Evolutionary conservation across 768 basidiomycete species (phyloP).

Genomic region (Panellus pusillus): DNA sequence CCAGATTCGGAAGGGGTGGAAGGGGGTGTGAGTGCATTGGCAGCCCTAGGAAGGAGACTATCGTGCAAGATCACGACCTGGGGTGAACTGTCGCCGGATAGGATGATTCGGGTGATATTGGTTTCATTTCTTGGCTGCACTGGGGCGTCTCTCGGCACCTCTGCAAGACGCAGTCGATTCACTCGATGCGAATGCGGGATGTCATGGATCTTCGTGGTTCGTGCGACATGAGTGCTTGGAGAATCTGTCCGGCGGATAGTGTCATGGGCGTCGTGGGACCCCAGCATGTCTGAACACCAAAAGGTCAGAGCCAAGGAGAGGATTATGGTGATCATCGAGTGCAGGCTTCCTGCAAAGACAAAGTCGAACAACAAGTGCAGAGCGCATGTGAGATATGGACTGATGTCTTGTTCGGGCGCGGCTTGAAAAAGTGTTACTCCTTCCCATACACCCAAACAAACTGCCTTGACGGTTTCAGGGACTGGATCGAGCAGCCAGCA

Average conservation of each 20-base stretch:
- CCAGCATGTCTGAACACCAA: constrained; percentile 12
- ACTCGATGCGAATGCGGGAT: not conserved
- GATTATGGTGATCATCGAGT: constrained; percentile 9
- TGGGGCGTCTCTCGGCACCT: too few relatives aligned
- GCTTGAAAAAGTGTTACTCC: constrained; percentile 41
- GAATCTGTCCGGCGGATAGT: not conserved
- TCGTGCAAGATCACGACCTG: not conserved
- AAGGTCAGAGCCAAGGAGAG: constrained; percentile 11
- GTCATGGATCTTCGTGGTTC: not conserved
- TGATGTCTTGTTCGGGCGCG: constrained; percentile 27
- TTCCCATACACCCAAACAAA: constrained; percentile 46
- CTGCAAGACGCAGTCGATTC: not conserved
- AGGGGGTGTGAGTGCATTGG: constrained; percentile 3
- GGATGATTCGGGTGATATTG: not conserved
- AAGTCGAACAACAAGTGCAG: constrained; percentile 45
- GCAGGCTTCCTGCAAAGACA: constrained; percentile 34
- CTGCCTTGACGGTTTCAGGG: constrained; percentile 25
- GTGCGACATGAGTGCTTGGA: not conserved
- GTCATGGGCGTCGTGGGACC: constrained; percentile 8
- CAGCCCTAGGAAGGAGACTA: not conserved
- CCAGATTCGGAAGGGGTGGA: not conserved
- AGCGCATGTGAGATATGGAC: constrained; percentile 44
- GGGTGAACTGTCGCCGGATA: not conserved
- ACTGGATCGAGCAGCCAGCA: not conserved
- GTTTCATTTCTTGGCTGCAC: too few relatives aligned